Evolutionary conservation across 768 basidiomycete species (phyloP).

Genomic region (Fibroporia radiculosa): DNA sequence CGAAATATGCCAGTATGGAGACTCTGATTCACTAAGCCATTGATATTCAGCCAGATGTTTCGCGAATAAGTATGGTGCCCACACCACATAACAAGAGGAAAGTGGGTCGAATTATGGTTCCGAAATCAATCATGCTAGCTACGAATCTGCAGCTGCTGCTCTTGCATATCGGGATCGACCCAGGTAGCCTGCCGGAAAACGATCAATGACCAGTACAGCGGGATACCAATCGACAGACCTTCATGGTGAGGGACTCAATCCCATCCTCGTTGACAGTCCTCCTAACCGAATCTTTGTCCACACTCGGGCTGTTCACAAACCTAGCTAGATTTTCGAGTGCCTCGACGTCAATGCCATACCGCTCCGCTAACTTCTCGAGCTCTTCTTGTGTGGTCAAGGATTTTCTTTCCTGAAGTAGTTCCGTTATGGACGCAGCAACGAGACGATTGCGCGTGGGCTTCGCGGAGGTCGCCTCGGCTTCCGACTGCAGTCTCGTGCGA

Average conservation of each 20-base stretch:
- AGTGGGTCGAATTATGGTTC: too few species aligned
- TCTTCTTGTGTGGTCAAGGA: conserved; percentile 30
- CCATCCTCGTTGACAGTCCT: conserved; percentile 45
- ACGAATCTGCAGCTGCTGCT: not conserved
- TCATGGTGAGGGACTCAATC: conserved; percentile 42
- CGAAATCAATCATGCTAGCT: too few species aligned
- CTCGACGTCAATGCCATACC: conserved; percentile 46
- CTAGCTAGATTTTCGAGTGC: conserved; percentile 45
- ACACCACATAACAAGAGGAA: too few species aligned
- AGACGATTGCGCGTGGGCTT: conserved; percentile 44
- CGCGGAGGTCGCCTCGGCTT: conserved; percentile 40
- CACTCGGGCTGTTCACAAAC: conserved; percentile 59
- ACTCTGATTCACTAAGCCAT: too few species aligned
- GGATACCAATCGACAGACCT: conserved; percentile 25
- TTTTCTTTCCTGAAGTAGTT: conserved; percentile 61
- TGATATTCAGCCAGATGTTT: too few species aligned
- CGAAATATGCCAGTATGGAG: too few species aligned
- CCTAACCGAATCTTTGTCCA: conserved; percentile 38
- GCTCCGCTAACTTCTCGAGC: conserved; percentile 41
- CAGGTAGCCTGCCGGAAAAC: not conserved
- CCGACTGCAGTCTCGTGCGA: conserved; percentile 46
- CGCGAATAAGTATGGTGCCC: too few species aligned
- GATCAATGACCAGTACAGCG: not conserved
- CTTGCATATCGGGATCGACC: conserved; percentile 1
- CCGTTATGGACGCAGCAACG: conserved; percentile 41